Percentiles rank a stretch among this genome's conserved stretches.
phyloP scores from a whole-genome alignment of 2,329 filamentous ascomycete genomes.

The Fusarium hostae region DNA sequence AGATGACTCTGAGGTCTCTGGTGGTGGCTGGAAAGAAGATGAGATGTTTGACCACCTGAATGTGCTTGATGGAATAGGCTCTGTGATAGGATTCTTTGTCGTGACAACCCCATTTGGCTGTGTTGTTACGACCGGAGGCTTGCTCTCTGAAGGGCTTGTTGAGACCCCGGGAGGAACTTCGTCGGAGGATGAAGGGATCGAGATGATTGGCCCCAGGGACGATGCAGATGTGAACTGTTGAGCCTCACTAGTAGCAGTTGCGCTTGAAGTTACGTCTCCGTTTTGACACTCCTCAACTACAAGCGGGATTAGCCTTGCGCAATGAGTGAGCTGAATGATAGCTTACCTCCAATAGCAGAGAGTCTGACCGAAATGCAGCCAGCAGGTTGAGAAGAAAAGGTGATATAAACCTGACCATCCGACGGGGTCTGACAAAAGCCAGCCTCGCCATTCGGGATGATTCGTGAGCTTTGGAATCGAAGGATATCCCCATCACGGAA shows the following conservation, averaged over 20 bases:
- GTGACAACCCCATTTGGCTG: background rate
- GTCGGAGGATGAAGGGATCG: background rate
- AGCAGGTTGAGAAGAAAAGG: background rate
- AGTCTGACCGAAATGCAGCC: background rate
- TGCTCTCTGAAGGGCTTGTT: background rate
- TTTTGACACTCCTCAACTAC: background rate
- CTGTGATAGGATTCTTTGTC: background rate
- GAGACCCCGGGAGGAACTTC: background rate
- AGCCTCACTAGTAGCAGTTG: background rate
- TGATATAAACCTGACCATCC: background rate
- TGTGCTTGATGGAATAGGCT: background rate
- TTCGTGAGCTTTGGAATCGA: background rate
- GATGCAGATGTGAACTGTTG: background rate
- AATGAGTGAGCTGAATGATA: accelerated
- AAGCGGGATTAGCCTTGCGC: background rate
- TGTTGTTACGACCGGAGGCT: background rate
- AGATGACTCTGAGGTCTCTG: background rate
- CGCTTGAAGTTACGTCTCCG: background rate
- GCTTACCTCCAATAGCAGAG: background rate
- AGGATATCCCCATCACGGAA: background rate
- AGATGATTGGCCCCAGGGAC: background rate
- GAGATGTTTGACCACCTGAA: background rate
- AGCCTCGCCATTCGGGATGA: background rate
- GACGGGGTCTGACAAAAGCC: background rate
- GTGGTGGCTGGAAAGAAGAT: background rate